These are phyloP conservation scores for Gypsophila paniculata DNA, from an alignment of 179 eudicot species.

Conservation along the genomic window DNA sequence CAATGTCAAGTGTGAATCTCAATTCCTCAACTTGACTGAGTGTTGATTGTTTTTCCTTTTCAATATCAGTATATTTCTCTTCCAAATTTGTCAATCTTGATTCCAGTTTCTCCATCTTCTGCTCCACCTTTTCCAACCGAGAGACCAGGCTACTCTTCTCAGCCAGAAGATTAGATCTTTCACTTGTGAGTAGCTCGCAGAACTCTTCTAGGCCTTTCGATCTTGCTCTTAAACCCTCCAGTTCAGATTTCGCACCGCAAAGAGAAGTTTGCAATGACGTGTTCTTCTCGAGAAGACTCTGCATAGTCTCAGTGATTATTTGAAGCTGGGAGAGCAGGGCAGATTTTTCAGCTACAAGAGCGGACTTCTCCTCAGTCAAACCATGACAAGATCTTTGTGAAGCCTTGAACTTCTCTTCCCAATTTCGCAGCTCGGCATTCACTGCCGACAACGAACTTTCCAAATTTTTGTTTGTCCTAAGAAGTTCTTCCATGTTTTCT, in stretches of 20 bases:
- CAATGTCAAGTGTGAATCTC: slow-evolving; percentile 49
- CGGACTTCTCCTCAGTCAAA: slow-evolving; percentile 57
- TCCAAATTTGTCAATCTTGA: slow-evolving; percentile 57
- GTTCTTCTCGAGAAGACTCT: slow-evolving; percentile 69
- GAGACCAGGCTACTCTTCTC: slow-evolving; percentile 56
- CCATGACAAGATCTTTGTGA: slow-evolving; percentile 45
- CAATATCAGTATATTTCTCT: slow-evolving; percentile 52
- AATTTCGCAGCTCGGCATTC: slow-evolving; percentile 45
- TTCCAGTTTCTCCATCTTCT: slow-evolving; percentile 59
- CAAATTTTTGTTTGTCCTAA: slow-evolving; percentile 38
- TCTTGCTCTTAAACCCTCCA: slow-evolving; percentile 74
- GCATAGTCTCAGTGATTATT: slow-evolving; percentile 64
- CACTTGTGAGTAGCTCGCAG: slow-evolving; percentile 58
- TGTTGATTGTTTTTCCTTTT: slow-evolving; percentile 61
- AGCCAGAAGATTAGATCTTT: slow-evolving; percentile 55
- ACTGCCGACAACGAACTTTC: slow-evolving; percentile 49
- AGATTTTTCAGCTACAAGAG: slow-evolving; percentile 63
- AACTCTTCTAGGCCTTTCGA: slow-evolving; percentile 75
- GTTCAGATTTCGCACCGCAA: slow-evolving; percentile 55
- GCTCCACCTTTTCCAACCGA: slow-evolving; percentile 68
- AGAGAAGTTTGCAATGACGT: slow-evolving; percentile 65
- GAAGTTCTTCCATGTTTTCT: slow-evolving; percentile 48
- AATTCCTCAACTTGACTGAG: slow-evolving; percentile 54
- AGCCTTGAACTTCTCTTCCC: slow-evolving; percentile 44
- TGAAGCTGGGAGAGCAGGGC: slow-evolving; percentile 73